Evolutionary conservation across 768 basidiomycete genomes (phyloP), one percentile per base, ranked within the genome.

Genomic region (Rhizopogon vulgaris): DNA sequence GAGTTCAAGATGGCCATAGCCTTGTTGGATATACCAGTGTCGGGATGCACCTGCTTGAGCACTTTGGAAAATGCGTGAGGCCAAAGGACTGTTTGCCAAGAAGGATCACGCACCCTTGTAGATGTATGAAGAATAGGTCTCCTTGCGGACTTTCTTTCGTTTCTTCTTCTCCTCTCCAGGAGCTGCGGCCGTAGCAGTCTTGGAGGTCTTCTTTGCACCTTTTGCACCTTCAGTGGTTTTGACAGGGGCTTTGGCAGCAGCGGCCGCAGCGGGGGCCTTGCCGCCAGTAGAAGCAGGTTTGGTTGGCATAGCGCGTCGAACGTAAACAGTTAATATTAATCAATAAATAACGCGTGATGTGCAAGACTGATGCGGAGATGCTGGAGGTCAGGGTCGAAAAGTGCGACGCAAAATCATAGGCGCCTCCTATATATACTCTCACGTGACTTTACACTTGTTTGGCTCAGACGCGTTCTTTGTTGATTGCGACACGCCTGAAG

Each of bases 1-100:
- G 87, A 90, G 79, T 95, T 95, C 52, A 96, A 73, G 66, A 96
- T 94, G 55, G 92, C 88, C 91, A 95, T 94, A 18, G 92, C 93
- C 79, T 95, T 95, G 84, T 96, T 97, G 51, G 94, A 94, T 75
- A 97, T 97, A 85, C 94, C 95, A 47, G 92, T 98, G 66, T 97
- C 95, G 48, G 94, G 93, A 77, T 97, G 95, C 54, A 97, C 94
- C 76, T 97, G 93, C 73, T 91, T 93, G 56, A 95, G 82, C 62
- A 94, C 93, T 92, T 18, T 17, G 38, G 41, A 58, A 34, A 24
- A 38, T 15, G 36, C 17, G 36, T 59, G 15, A 56, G 51, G 25
- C 22, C 11, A 24, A 36, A 38, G 9, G 27, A 46, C 50, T n/a
- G 40, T 40, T 24, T 38, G 14, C 0, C 30, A 39, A 1, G 45